Percentiles rank a stretch among this genome's conserved stretches.
phyloP scores from a whole-genome alignment of 257 asterid genomes.

The Solanum arcanum region DNA sequence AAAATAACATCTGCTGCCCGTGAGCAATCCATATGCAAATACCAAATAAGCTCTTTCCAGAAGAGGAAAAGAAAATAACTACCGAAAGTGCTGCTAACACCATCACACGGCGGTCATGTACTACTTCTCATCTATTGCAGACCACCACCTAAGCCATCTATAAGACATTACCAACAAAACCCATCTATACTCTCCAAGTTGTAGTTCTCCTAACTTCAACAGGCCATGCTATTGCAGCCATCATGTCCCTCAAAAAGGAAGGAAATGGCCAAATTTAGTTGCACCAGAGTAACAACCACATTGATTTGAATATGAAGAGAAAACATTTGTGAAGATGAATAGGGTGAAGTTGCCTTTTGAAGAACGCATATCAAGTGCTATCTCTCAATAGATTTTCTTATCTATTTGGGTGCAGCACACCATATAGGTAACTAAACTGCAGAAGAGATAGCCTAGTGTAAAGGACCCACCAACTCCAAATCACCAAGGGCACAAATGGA shows the following conservation, averaged over 20 bases:
- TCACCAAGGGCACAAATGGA: background rate
- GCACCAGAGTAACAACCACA: background rate
- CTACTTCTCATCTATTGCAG: background rate
- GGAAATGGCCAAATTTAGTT: background rate
- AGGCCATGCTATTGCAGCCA: background rate
- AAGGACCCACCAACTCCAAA: background rate
- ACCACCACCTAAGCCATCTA: background rate
- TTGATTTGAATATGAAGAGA: background rate
- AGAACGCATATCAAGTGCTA: background rate
- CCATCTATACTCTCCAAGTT: background rate
- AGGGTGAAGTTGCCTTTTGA: background rate
- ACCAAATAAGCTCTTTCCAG: background rate
- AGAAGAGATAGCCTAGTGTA: background rate
- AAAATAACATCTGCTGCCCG: background rate
- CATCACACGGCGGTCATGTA: background rate
- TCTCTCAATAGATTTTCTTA: background rate
- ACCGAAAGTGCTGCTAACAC: background rate
- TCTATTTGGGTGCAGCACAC: background rate
- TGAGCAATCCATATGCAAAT: background rate
- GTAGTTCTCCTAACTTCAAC: background rate
- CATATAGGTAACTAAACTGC: background rate
- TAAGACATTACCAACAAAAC: background rate
- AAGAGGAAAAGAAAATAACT: background rate
- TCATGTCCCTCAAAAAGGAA: background rate
- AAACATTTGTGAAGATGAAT: background rate